Percentiles rank a stretch among this genome's conserved stretches.
phyloP scores from a whole-genome alignment of 2,329 filamentous ascomycete genomes.

The Pyricularia pennisetigena region DNA sequence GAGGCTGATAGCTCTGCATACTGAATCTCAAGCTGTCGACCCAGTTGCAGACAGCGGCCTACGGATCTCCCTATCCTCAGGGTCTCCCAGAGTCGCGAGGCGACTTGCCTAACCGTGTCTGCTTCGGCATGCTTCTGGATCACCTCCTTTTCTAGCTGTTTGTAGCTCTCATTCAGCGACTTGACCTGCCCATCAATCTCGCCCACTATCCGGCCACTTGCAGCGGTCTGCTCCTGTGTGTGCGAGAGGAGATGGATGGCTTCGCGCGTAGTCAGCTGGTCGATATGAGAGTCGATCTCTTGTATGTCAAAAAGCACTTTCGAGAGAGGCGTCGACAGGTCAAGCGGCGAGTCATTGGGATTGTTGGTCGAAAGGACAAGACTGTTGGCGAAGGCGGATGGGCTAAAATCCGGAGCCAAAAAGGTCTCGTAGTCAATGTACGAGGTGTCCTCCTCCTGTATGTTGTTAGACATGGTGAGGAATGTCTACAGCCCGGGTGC shows the following conservation, averaged over 20 bases:
- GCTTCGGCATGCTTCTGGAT: slow-evolving; percentile 77
- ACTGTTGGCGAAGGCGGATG: slow-evolving; percentile 75
- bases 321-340: slow-evolving; percentile 88
- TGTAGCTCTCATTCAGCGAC: slow-evolving; percentile 75
- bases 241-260: slow-evolving; percentile 73
- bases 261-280: slow-evolving; percentile 74
- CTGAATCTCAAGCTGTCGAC: slow-evolving; percentile 80
- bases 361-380: slow-evolving; percentile 90
- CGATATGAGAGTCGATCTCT: slow-evolving; percentile 93
- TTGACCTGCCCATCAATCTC: slow-evolving; percentile 74
- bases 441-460: slow-evolving; percentile 51
- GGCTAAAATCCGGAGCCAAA: slow-evolving; percentile 71
- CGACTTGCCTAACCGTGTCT: slow-evolving; percentile 69
- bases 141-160: slow-evolving; percentile 77
- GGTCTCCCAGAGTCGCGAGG: slow-evolving; percentile 71
- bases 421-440: slow-evolving; percentile 97
- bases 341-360: slow-evolving; percentile 76
- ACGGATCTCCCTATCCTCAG: slow-evolving; percentile 68
- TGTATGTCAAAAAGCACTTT: slow-evolving; percentile 93
- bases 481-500: slow-evolving; percentile 7
- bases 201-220: slow-evolving; percentile 61
- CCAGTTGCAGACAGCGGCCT: slow-evolving; percentile 68
- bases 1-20: slow-evolving; percentile 53
- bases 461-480: slow-evolving; percentile 18
- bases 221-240: slow-evolving; percentile 63